phyloP scores from a whole-genome alignment of 768 basidiomycete species.

The Mycena chlorophos region DNA sequence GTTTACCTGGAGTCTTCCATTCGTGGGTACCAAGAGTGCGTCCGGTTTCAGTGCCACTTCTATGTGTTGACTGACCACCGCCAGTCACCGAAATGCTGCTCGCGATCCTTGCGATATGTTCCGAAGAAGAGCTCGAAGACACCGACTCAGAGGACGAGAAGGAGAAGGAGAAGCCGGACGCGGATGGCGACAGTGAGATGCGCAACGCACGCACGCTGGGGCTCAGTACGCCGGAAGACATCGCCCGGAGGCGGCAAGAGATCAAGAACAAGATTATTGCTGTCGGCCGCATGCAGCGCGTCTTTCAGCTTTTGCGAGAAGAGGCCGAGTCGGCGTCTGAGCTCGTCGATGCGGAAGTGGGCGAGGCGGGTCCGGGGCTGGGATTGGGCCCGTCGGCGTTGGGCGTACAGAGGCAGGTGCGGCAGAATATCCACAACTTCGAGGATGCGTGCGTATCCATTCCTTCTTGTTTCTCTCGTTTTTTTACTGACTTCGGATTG shows the following conservation, averaged over 20 bases:
- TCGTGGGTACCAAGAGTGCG: conserved; percentile 95
- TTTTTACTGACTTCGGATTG: background rate
- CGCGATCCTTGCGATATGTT: conserved; percentile 91
- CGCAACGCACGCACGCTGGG: conserved; percentile 31
- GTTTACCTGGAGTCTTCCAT: conserved; percentile 97
- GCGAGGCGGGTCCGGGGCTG: conserved; percentile 26
- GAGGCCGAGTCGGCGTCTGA: conserved; percentile 80
- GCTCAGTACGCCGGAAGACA: conserved; percentile 39
- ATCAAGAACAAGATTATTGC: conserved; percentile 95
- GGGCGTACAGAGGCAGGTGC: conserved; percentile 63
- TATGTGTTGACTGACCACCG: conserved; percentile 19
- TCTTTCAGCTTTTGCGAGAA: conserved; percentile 86
- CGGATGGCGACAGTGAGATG: conserved; percentile 26
- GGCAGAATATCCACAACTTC: conserved; percentile 66
- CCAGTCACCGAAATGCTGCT: conserved; percentile 97
- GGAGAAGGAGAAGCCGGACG: conserved; percentile 33
- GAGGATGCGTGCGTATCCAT: conserved; percentile 65
- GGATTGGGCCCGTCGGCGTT: conserved; percentile 51
- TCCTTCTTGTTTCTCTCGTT: conserved; percentile 7
- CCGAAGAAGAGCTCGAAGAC: conserved; percentile 85
- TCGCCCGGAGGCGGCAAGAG: conserved; percentile 59
- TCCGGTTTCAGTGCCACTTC: conserved; percentile 16
- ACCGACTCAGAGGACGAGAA: conserved; percentile 23
- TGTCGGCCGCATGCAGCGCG: conserved; percentile 86
- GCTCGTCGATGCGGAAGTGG: conserved; percentile 41